These are phyloP conservation scores for Mortierella sp. DNA, from an alignment of 371 early-diverging fungal genomes.

Conservation along the genomic window DNA sequence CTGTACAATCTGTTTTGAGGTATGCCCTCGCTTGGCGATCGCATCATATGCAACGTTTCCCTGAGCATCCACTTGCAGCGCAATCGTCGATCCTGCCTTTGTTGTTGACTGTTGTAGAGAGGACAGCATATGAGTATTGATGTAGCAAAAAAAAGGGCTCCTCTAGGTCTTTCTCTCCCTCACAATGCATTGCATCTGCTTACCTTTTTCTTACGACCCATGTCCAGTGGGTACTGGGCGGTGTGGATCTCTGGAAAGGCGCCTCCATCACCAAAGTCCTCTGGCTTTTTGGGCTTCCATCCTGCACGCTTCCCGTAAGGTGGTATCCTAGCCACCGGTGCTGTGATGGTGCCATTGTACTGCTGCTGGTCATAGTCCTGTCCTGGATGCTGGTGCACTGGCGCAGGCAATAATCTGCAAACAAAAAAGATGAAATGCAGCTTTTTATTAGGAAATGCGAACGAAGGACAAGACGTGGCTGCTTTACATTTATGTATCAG, in stretches of 20 bases:
- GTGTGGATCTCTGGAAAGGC: constrained; percentile 95
- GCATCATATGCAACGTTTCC: constrained; percentile 95
- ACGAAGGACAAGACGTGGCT: neutral
- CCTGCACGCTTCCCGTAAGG: constrained; percentile 85
- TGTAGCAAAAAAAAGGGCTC: too few relatives aligned
- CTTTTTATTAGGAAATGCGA: neutral
- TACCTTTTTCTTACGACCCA: constrained; percentile 85
- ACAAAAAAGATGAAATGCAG: neutral
- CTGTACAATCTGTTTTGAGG: constrained; percentile 81
- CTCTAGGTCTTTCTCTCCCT: too few relatives aligned
- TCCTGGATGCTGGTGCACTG: constrained; percentile 47
- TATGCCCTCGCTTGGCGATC: constrained; percentile 83
- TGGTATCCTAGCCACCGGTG: constrained; percentile 68
- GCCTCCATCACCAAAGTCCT: constrained; percentile 97
- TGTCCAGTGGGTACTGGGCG: constrained; percentile 92
- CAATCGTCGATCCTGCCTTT: constrained; percentile 75
- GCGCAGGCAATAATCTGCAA: constrained; percentile 41
- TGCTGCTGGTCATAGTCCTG: constrained; percentile 38
- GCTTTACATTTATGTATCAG: too few relatives aligned
- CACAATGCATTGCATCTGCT: neutral
- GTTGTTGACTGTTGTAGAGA: constrained; percentile 55
- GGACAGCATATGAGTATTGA: too few relatives aligned
- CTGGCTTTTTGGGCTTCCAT: constrained; percentile 81
- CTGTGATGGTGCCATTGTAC: constrained; percentile 49
- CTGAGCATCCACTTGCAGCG: constrained; percentile 89